Evolutionary conservation across 768 basidiomycete genomes (phyloP), one percentile per base, ranked within the genome.

Genomic region (Auricularia sp.): DNA sequence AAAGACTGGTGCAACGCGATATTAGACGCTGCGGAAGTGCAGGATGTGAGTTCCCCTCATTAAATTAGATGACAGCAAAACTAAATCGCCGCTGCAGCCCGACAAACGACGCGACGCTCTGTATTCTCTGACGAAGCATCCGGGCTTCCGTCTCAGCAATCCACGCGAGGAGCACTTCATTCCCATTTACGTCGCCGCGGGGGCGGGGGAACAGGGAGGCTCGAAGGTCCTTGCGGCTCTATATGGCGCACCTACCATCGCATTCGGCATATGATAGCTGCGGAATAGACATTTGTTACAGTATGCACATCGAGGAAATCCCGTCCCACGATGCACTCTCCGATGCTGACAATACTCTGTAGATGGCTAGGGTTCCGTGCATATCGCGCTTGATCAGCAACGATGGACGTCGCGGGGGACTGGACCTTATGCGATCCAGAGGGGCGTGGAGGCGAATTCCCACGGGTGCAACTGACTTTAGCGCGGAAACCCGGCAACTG

Each of bases 121-220:
- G 75, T 64, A 83, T 62, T 73, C 74, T 8, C 76, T 93, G 65
- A 76, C 79, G 8, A 74, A 75, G 53, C 88, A 91, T 68, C 73
- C 77, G 3, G 82, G 82, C 8, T 93, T 89, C 79, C 80, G 85
- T 3, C 70, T 77, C 0, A 82, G 86, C 34, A 88, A 94, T 69
- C 91, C 90, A 1, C 80, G 87, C 2, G 85, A 85, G 67, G 91
- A 94, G 35, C 91, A 93, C 70, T 90, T 93, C 69, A 78, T 92
- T 16, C 91, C 91, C 10, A 67, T 93, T 16, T 90, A 91, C 71
- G 78, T 91, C 51, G 88, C 87, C 3, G 87, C 84, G 2, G 90
- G 88, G 3, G 90, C 88, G 7, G 86, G 85, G 8, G 86, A 83
- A 53, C 65, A 70, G 53, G 69, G 70, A 12, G 64, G 65, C 39